Evolutionary conservation across 768 basidiomycete species (phyloP).

Genomic region (Dioszegia aurantiaca): DNA sequence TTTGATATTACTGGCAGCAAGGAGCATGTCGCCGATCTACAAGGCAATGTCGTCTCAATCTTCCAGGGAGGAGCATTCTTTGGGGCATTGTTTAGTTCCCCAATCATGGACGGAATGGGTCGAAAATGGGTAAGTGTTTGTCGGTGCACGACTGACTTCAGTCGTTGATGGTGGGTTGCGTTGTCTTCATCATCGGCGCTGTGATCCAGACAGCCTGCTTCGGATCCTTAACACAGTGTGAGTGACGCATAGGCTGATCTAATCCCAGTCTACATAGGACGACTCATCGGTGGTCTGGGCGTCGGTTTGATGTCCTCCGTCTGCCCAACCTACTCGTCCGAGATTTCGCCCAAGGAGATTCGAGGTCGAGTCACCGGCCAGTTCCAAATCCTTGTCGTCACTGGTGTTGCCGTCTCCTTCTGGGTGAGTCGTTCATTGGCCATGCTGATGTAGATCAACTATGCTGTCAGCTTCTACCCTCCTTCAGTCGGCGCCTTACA

Average conservation of each 20-base stretch:
- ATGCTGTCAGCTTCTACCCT: constrained; percentile 32
- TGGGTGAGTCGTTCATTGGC: constrained; percentile 18
- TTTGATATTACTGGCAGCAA: constrained; percentile 61
- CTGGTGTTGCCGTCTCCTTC: constrained; percentile 74
- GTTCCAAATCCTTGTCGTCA: constrained; percentile 83
- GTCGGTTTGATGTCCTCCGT: constrained; percentile 69
- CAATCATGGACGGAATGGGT: constrained; percentile 56
- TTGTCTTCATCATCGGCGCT: constrained; percentile 67
- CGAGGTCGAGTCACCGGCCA: constrained; percentile 76
- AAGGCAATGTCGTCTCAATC: constrained; percentile 78
- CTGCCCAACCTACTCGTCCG: constrained; percentile 79
- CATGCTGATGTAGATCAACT: constrained; percentile 33
- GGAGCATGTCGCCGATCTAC: constrained; percentile 58
- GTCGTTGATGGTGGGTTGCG: constrained; percentile 54
- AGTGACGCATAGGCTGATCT: background rate
- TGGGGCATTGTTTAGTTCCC: constrained; percentile 35
- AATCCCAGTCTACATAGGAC: constrained; percentile 66
- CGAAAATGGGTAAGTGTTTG: constrained; percentile 58
- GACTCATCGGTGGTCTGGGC: constrained; percentile 74
- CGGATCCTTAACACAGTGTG: constrained; percentile 57
- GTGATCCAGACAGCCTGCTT: constrained; percentile 28
- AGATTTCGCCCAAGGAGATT: constrained; percentile 81
- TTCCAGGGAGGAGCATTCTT: constrained; percentile 64
- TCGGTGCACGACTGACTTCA: background rate
- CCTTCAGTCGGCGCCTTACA: constrained; percentile 18